Conservation (phyloP, 768 basidiomycete species). For the Agaricus blazei region DNA sequence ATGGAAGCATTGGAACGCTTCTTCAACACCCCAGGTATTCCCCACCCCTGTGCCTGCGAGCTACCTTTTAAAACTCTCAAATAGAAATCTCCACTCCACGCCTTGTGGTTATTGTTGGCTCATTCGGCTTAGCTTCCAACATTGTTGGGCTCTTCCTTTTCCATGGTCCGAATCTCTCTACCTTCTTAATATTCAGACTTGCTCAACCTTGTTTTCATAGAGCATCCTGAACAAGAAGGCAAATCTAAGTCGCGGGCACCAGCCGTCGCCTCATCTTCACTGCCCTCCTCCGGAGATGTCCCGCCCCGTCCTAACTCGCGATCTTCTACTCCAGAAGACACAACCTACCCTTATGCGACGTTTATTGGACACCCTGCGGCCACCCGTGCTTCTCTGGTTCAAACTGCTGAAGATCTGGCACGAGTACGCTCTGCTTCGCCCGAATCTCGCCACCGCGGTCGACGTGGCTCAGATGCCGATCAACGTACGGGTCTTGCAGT, state of each 20-base stretch:
- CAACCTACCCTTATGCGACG: slow-evolving; percentile 41
- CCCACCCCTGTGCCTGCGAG: background rate
- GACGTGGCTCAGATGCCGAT: slow-evolving; percentile 22
- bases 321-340: slow-evolving; percentile 24
- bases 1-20: slow-evolving; percentile 91
- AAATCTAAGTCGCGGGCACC: too few species aligned
- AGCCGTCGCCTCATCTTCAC: too few species aligned
- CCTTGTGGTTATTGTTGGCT: slow-evolving; percentile 87
- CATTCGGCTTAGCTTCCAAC: slow-evolving; percentile 85
- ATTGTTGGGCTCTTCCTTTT: slow-evolving; percentile 91
- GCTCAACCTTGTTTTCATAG: slow-evolving; percentile 39
- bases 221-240: slow-evolving; percentile 19
- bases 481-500: background rate
- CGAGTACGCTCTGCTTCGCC: slow-evolving; percentile 46
- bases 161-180: slow-evolving; percentile 58
- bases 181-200: slow-evolving; percentile 42
- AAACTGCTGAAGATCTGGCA: slow-evolving; percentile 81
- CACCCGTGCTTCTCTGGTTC: slow-evolving; percentile 68
- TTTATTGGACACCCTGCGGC: slow-evolving; percentile 72
- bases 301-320: slow-evolving; percentile 15
- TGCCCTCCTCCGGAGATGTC: too few species aligned
- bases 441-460: slow-evolving; percentile 21
- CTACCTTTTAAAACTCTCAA: slow-evolving; percentile 8
- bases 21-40: slow-evolving; percentile 74
- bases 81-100: slow-evolving; percentile 85